Evolutionary conservation across 768 basidiomycete genomes (phyloP), one percentile per base, ranked within the genome.

Genomic region (Chlorophyllum brunneum): DNA sequence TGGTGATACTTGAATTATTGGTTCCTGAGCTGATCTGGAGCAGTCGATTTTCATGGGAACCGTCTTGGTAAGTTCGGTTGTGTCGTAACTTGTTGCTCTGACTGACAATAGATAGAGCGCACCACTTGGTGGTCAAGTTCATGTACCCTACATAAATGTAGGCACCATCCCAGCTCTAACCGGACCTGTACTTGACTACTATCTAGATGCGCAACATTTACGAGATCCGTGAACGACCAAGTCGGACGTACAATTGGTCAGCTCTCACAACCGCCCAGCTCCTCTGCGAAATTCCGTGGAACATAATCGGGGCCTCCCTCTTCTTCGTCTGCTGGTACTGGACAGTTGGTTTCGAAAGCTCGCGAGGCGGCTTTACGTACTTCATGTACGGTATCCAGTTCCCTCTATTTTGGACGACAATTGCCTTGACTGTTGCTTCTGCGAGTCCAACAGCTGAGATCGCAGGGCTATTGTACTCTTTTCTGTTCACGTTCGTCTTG

Each of bases 251-350:
- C 65, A 73, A 73, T 43, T 88, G 85, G 86, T 70, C 77, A 0
- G 81, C 82, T 0, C 66, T 83, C 26, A 59, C 80, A 10, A 78
- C 81, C 0, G 69, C 81, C 0, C 80, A 81, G 52, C 70, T 85
- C 52, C 54, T 81, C 3, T 73, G 75, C 5, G 85, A 86, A 56
- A 55, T 85, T 2, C 84, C 84, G 0, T 85, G 82, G 80, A 85
- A 85, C 56, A 78, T 85, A 15, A 11, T 82, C 1, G 80, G 80
- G 22, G 79, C 83, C 0, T 70, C 76, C 0, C 40, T 88, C 4
- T 83, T 81, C 71, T 88, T 81, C 71, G 60, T 83, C 16, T 84
- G 80, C 61, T 88, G 85, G 85, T 88, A 77, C 63, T 87, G 82
- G 81, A 83, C 84, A 1, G 81, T 86, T 20, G 85, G 82, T 1